These are phyloP conservation scores for Tylopilus intermedius DNA, from an alignment of 768 basidiomycete genomes.

Conservation along the genomic window DNA sequence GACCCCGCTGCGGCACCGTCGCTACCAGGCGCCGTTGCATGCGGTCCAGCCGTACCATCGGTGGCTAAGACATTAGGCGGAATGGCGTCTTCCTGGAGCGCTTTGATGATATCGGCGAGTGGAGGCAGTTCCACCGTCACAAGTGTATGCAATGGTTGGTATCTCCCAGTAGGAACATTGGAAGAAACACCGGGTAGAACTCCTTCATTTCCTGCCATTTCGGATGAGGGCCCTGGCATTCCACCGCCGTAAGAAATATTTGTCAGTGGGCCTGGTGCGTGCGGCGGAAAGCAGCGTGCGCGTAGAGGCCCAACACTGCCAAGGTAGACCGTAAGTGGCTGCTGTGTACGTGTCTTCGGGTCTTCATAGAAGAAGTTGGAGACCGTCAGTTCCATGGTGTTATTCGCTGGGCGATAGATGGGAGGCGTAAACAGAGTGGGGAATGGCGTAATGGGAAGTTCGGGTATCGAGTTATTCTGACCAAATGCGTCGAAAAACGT, in stretches of 20 bases:
- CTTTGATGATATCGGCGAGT: conserved; percentile 68
- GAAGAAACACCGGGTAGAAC: conserved; percentile 14
- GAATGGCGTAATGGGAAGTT: conserved; percentile 82
- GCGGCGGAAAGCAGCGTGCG: conserved; percentile 71
- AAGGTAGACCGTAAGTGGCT: conserved; percentile 83
- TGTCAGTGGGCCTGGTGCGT: conserved; percentile 64
- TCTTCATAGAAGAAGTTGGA: conserved; percentile 86
- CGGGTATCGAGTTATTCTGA: conserved; percentile 70
- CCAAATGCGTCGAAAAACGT: conserved; percentile 91
- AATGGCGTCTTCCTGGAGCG: conserved; percentile 66
- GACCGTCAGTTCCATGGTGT: conserved; percentile 78
- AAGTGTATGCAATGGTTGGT: conserved; percentile 65
- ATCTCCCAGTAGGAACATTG: conserved; percentile 41
- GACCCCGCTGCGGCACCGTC: conserved; percentile 24
- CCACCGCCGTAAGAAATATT: conserved; percentile 55
- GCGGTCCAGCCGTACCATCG: conserved; percentile 36
- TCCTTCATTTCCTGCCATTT: conserved; percentile 27
- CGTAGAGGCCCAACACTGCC: conserved; percentile 84
- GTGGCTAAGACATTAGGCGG: conserved; percentile 34
- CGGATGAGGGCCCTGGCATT: conserved; percentile 35
- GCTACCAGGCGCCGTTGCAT: conserved; percentile 28
- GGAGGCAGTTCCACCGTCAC: conserved; percentile 85
- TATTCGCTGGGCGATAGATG: conserved; percentile 60
- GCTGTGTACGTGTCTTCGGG: conserved; percentile 55
- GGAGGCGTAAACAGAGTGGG: conserved; percentile 83